Conservation (phyloP, 2,329 filamentous ascomycete genomes). For the Graphilbum sp. region DNA sequence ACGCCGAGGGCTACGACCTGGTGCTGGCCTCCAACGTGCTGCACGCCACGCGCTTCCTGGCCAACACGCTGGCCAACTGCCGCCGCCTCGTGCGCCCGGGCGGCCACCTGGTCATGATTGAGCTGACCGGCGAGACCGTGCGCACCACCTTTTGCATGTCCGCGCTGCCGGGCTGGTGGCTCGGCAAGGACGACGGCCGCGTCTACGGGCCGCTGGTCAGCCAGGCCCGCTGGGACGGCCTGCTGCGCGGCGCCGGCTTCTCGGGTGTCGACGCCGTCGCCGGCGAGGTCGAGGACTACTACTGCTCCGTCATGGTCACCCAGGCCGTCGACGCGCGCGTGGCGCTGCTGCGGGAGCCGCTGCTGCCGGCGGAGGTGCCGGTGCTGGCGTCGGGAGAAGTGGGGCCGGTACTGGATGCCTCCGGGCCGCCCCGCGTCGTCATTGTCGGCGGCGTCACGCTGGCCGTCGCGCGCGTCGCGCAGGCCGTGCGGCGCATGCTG, state of each 20-base stretch:
- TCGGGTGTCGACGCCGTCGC: slow-evolving; percentile 11
- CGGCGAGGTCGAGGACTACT: slow-evolving; percentile 5
- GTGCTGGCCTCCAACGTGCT: slow-evolving; percentile 19
- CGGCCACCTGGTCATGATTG: slow-evolving; percentile 14
- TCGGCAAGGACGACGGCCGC: slow-evolving; percentile 1
- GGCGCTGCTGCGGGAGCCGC: slow-evolving; percentile 12
- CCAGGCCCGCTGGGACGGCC: slow-evolving; percentile 10
- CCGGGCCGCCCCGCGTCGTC: slow-evolving; percentile 10
- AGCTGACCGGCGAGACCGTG: slow-evolving; percentile 3
- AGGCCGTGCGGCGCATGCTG: slow-evolving; percentile 15
- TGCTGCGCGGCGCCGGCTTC: slow-evolving; percentile 11
- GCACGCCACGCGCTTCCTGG: slow-evolving; percentile 13
- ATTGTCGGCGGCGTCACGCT: slow-evolving; percentile 17
- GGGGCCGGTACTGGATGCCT: too few species aligned
- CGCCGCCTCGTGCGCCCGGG: slow-evolving; percentile 16
- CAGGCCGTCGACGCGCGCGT: slow-evolving; percentile 9
- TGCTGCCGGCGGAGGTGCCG: slow-evolving; percentile 9
- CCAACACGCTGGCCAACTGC: slow-evolving; percentile 10
- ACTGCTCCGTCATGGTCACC: slow-evolving; percentile 1
- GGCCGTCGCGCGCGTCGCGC: slow-evolving; percentile 11
- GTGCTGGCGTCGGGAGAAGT: too few species aligned
- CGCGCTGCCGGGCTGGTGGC: slow-evolving; percentile 1
- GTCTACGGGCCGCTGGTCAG: slow-evolving; percentile 1
- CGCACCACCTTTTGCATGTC: slow-evolving; percentile 1
- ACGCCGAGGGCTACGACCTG: slow-evolving; percentile 15